Evolutionary conservation across 495 filamentous ascomycete genomes (phyloP), one percentile per base, ranked within the genome.

Genomic region (Penicillium diatomitis): DNA sequence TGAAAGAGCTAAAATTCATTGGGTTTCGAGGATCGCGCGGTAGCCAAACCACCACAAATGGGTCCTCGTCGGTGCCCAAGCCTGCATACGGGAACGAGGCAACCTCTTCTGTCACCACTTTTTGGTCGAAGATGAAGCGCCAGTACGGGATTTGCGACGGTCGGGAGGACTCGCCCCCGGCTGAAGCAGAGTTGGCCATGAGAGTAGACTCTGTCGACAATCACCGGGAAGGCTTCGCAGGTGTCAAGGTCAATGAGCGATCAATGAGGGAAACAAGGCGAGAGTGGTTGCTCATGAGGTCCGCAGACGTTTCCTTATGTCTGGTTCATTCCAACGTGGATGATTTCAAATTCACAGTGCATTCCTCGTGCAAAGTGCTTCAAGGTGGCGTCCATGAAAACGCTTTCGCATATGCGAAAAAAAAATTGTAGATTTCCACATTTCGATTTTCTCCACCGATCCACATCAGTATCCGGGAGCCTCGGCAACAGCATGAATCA

Each of bases 41-140:
- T 2, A 88, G 71, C 65, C 80, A 89, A 34, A 78, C 73, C 51
- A 89, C 81, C 11, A 82, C 60, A 52, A 79, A 88, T 0, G 86
- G 86, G 32, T 85, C 77, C 8, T 81, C 78, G 36, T 73, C 63
- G 5, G 84, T 88, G 44, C 86, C 86, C 1, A 71, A 64, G 3
- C 86, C 86, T 33, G 64, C 54, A 57, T 87, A 88, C 0, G 66
- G 55, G 47, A 75, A 73, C 36, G 74, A 72, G 39, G 73, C 49
- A 11, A 86, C 74, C 49, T 69, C 70, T n/a, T 61, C 54, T 3
- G 72, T 78, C 37, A 78, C 50, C 43, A 73, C 61, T 44, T 73
- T 69, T 49, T 80, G 75, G 28, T 76, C 71, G 31, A 66, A 58
- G 8, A 81, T 46, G 2, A 73, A 53, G n/a, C 53, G 60, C 65